Percentiles rank a stretch among this genome's conserved stretches.
Evolutionary conservation across 192 early-diverging fungal species (phyloP).

Genomic region (Coemansia reversa): DNA sequence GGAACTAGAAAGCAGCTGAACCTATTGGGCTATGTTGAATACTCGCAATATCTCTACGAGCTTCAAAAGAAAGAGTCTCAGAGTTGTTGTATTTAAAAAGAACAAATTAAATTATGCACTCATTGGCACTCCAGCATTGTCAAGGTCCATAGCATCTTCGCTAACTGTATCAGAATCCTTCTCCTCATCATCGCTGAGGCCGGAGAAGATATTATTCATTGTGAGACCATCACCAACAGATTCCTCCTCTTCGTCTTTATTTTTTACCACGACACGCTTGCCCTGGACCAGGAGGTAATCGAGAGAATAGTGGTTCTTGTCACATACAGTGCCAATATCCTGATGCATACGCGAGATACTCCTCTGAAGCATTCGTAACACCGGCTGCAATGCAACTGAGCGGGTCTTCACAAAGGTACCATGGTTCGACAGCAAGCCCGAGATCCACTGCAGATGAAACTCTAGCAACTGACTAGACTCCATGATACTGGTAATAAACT

Average conservation of each 20-base stretch:
- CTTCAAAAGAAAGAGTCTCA: no score
- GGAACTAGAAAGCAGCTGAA: no score
- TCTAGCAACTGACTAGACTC: constrained; percentile 83
- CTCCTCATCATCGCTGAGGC: constrained; percentile 26
- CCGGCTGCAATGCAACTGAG: constrained; percentile 64
- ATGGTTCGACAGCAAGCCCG: constrained; percentile 72
- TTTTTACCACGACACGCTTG: constrained; percentile 30
- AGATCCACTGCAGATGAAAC: constrained; percentile 85
- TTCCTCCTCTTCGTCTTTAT: constrained; percentile 9
- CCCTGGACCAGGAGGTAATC: constrained; percentile 44
- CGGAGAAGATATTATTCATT: constrained; percentile 35
- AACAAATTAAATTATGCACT: constrained; percentile 2
- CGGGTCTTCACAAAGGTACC: constrained; percentile 69
- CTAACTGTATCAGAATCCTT: constrained; percentile 5
- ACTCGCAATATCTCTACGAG: no score
- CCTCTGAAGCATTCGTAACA: constrained; percentile 81
- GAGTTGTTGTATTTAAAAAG: not conserved
- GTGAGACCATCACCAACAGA: constrained; percentile 16
- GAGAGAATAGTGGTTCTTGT: constrained; percentile 49
- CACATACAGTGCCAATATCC: constrained; percentile 52
- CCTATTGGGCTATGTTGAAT: no score
- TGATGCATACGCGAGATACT: constrained; percentile 56
- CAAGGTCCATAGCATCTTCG: constrained; percentile 30
- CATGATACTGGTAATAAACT: constrained; percentile 76
- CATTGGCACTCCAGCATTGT: constrained; percentile 3